phyloP scores from a whole-genome alignment of 1,284 basidiomycete species.

The Apiotrichum akiyoshidainum region DNA sequence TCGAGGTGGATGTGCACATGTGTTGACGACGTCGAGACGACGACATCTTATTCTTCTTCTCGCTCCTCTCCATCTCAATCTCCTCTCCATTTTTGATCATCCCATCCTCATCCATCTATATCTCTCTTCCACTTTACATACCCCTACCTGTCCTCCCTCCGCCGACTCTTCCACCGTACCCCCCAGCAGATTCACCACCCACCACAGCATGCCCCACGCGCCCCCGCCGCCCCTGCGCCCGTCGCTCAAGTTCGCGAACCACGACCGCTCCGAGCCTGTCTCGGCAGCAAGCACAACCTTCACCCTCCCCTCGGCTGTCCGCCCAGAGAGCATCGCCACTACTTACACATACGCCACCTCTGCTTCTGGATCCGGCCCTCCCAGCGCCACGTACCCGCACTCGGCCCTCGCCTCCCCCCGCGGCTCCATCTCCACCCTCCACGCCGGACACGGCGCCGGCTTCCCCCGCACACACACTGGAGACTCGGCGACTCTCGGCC shows the following conservation, averaged over 20 bases:
- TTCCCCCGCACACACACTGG: constrained; percentile 18
- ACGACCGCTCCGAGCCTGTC: not conserved
- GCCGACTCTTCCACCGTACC: not conserved
- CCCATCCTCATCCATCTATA: not conserved
- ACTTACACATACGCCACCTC: not conserved
- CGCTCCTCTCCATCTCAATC: too few relatives aligned
- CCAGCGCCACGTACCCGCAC: not conserved
- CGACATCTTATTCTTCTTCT: too few relatives aligned
- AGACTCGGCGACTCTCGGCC: constrained; percentile 3
- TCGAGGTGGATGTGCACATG: too few relatives aligned
- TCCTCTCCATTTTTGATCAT: not conserved
- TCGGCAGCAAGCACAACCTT: not conserved
- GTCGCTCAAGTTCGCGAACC: constrained; percentile 10
- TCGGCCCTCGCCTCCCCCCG: constrained; percentile 5
- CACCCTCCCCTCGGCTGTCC: not conserved
- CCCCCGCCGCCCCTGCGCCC: constrained; percentile 8
- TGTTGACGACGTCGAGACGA: too few relatives aligned
- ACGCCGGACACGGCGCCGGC: constrained; percentile 3
- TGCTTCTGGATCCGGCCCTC: not conserved
- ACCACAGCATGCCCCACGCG: not conserved
- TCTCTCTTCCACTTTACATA: too few relatives aligned
- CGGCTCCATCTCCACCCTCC: constrained; percentile 7
- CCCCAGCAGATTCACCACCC: not conserved
- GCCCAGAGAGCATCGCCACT: not conserved
- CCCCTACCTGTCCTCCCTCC: not conserved